These are phyloP conservation scores for Fusarium coicis DNA, from an alignment of 2,329 filamentous ascomycete genomes.

Conservation along the genomic window DNA sequence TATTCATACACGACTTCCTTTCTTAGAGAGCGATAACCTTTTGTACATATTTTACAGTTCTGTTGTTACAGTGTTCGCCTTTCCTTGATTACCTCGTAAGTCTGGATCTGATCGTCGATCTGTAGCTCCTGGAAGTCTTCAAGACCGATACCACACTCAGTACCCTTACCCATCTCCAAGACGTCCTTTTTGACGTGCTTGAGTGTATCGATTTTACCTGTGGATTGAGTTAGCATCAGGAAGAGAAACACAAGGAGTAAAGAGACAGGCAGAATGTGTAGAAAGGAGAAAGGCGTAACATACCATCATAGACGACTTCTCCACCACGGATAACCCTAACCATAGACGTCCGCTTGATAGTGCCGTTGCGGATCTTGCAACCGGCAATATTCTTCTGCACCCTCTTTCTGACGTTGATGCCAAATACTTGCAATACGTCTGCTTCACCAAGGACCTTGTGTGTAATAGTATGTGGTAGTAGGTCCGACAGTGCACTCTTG, in stretches of 20 bases:
- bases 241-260: background rate
- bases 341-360: constrained; percentile 70
- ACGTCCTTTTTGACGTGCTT: constrained; percentile 96
- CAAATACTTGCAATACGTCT: constrained; percentile 84
- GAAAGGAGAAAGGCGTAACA: constrained; percentile 51
- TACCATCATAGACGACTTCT: constrained; percentile 83
- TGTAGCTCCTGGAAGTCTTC: constrained; percentile 81
- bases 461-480: constrained; percentile 73
- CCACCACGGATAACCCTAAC: constrained; percentile 79
- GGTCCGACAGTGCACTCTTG: constrained; percentile 72
- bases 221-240: background rate
- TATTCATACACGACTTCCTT: constrained; percentile 25
- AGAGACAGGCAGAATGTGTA: background rate
- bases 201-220: constrained; percentile 82
- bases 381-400: constrained; percentile 83
- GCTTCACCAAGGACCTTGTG: constrained; percentile 86
- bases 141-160: constrained; percentile 93
- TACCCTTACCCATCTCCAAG: constrained; percentile 86
- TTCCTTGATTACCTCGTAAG: constrained; percentile 82
- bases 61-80: constrained; percentile 67
- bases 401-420: constrained; percentile 81
- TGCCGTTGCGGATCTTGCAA: constrained; percentile 85
- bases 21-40: background rate
- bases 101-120: constrained; percentile 87
- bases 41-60: constrained; percentile 36